These are phyloP conservation scores for Ophiostoma sp. DNA, from an alignment of 2,329 filamentous ascomycete genomes.

Conservation along the genomic window DNA sequence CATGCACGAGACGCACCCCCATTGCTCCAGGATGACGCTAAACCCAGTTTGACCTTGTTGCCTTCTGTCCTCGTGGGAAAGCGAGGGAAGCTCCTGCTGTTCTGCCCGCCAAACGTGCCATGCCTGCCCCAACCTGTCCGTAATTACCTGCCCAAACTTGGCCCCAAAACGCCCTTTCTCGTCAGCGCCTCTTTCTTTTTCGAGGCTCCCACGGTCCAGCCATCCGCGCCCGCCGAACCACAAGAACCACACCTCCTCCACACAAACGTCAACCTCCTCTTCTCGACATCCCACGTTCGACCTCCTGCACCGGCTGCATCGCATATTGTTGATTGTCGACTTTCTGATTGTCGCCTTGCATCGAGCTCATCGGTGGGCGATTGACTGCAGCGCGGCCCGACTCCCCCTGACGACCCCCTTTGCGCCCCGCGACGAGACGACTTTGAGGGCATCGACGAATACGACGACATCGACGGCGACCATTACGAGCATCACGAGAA, in stretches of 20 bases:
- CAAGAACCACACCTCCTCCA: neutral
- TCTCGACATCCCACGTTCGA: neutral
- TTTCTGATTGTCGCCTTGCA: neutral
- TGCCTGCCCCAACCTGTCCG: neutral
- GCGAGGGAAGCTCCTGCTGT: neutral
- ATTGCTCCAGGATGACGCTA: neutral
- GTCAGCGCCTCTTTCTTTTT: slow-evolving; percentile 12
- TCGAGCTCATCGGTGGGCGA: neutral
- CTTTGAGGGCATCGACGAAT: neutral
- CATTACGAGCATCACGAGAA: neutral
- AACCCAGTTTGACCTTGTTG: slow-evolving; percentile 7
- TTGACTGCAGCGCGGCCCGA: slow-evolving; percentile 7
- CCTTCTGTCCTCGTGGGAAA: slow-evolving; percentile 11
- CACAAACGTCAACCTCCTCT: neutral
- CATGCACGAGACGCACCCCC: neutral
- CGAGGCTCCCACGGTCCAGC: slow-evolving; percentile 9
- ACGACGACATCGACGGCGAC: neutral
- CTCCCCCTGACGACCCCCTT: neutral
- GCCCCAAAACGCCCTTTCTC: neutral
- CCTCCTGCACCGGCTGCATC: neutral
- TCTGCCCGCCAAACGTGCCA: slow-evolving; percentile 5
- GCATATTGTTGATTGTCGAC: neutral
- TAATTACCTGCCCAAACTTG: neutral
- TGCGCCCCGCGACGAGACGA: slow-evolving; percentile 5
- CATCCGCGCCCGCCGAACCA: slow-evolving; percentile 4